phyloP scores from a whole-genome alignment of 179 eudicot genomes.

The Gypsophila paniculata region DNA sequence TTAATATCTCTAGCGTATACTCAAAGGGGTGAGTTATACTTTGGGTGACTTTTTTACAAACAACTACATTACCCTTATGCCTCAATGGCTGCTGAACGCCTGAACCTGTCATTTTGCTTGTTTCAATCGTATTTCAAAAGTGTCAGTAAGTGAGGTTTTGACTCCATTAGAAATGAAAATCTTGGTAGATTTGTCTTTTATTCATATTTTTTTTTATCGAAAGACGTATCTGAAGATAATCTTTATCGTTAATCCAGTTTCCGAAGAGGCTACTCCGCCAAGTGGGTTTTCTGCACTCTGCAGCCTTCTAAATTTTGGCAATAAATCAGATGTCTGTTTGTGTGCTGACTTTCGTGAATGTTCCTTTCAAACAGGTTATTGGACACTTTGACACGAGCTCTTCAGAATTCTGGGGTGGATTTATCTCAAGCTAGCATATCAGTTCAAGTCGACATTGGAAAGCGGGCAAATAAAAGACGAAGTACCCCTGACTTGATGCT shows the following conservation, averaged over 20 bases:
- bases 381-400: slow-evolving; percentile 63
- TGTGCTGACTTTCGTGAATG: slow-evolving; percentile 4
- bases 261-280: too few species aligned
- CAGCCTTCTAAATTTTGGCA: too few species aligned
- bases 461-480: slow-evolving; percentile 44
- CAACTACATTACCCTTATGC: not conserved
- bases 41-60: not conserved
- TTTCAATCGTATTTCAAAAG: too few species aligned
- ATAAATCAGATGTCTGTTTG: not conserved
- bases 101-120: too few species aligned
- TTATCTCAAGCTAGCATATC: slow-evolving; percentile 80
- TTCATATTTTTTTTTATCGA: too few species aligned
- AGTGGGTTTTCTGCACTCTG: too few species aligned
- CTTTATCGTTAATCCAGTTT: too few species aligned
- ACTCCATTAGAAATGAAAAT: too few species aligned
- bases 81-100: not conserved
- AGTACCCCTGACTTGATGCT: slow-evolving; percentile 30
- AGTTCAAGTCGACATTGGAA: slow-evolving; percentile 82
- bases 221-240: too few species aligned
- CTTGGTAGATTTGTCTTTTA: too few species aligned
- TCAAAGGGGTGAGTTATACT: slow-evolving; percentile 68
- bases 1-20: slow-evolving; percentile 70
- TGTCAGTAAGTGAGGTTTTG: too few species aligned
- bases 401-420: slow-evolving; percentile 81
- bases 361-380: slow-evolving; percentile 50